Conservation (phyloP, 2,329 filamentous ascomycete genomes). For the Lecanicillium sp. region DNA sequence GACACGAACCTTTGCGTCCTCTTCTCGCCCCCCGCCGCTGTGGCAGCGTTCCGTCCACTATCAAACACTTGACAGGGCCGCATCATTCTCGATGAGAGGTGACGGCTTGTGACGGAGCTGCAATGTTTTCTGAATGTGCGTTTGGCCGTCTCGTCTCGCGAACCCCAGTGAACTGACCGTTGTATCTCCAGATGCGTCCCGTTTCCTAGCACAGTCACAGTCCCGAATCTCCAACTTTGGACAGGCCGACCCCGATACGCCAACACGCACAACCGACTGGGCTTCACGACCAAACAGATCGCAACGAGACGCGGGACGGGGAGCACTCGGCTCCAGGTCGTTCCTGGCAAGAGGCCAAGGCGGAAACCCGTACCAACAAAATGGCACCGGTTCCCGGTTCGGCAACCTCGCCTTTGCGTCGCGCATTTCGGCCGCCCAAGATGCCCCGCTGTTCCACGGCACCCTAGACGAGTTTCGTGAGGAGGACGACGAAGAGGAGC, state of each 20-base stretch:
- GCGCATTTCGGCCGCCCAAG: constrained; percentile 61
- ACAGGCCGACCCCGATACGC: constrained; percentile 43
- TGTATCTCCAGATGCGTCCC: constrained; percentile 70
- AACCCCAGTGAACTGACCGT: constrained; percentile 11
- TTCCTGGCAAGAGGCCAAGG: constrained; percentile 38
- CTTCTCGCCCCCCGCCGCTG: not conserved
- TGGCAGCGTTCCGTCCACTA: not conserved
- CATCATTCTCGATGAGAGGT: constrained; percentile 14
- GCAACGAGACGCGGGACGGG: constrained; percentile 22
- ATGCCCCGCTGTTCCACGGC: constrained; percentile 91
- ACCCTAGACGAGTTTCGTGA: constrained; percentile 84
- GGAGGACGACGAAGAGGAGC: constrained; percentile 87
- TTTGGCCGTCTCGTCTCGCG: not conserved
- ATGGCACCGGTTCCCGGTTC: constrained; percentile 61
- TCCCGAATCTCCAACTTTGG: constrained; percentile 72
- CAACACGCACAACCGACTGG: constrained; percentile 23
- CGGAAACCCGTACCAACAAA: constrained; percentile 79
- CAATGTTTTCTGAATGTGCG: constrained; percentile 69
- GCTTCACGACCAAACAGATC: constrained; percentile 25
- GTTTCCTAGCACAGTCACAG: constrained; percentile 93
- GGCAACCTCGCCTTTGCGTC: constrained; percentile 69
- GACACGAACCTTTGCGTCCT: not conserved
- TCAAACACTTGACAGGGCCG: not conserved
- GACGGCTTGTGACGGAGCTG: constrained; percentile 25
- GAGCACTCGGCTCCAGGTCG: constrained; percentile 27